Evolutionary conservation across 2,329 filamentous ascomycete genomes (phyloP), one percentile per base, ranked within the genome.

Genomic region (Botryotinia globosa): DNA sequence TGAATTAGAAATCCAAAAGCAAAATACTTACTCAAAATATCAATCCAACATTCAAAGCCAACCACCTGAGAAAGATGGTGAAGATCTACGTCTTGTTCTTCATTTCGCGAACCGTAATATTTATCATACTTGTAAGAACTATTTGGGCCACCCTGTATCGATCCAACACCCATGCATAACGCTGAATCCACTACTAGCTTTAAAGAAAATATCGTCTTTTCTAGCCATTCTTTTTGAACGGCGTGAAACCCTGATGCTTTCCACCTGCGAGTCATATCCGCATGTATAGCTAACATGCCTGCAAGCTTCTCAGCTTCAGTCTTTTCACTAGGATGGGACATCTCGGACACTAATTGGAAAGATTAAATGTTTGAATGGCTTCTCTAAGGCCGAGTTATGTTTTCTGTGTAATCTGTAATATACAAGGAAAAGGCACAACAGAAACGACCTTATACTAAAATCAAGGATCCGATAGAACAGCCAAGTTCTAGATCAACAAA

Each of bases 41-140:
- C 51, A 56, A 56, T 18, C 51, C n/a, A 56, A 56, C 51, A 56
- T 29, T 56, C 51, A 29, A 56, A 56, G n/a, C 25, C 51, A 29
- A 56, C n/a, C n/a, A 32, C 14, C 18, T 8, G 14, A 16, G 51
- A 29, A 16, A 56, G 9, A 16, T 56, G 3, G 14, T 4, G 1
- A 18, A 56, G 3, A 29, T 29, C 51, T 18, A 0, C 0, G 51
- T 6, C 51, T 0, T 3, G 2, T 29, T 29, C 51, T 16, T 18
- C 51, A 29, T 32, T n/a, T 29, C 14, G 9, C n/a, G 14, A 8
- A 29, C n/a, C 51, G n/a, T 56, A 56, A 29, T 6, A 6, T 18
- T 29, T 6, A 18, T 29, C 51, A 29, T 29, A 56, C 51, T 29
- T 56, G 14, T 32, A 56, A 56, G n/a, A 29, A 18, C 51, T n/a